A percentile compares a stretch with the other conserved stretches of the same genome.
phyloP scores from a whole-genome alignment of 129 eudicot genomes.

The Centrapalus pauciflorus region DNA sequence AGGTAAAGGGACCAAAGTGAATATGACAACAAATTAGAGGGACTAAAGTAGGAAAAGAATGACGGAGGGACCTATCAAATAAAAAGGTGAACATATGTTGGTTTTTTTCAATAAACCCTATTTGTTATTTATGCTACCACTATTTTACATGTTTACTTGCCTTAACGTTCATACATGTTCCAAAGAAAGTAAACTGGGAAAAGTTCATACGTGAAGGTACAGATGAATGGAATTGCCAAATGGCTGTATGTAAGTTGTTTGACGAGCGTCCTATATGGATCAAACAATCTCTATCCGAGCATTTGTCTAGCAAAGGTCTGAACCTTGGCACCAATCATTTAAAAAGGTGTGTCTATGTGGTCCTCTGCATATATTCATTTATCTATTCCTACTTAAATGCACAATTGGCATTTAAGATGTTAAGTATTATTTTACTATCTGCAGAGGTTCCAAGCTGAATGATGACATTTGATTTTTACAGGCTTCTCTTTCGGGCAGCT shows the following conservation, averaged over 20 bases:
- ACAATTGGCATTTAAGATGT: too few species aligned
- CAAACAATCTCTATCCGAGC: constrained; percentile 54
- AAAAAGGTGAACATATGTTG: too few species aligned
- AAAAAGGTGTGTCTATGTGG: constrained; percentile 43
- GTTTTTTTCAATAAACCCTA: too few species aligned
- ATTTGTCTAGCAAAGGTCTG: constrained; percentile 52
- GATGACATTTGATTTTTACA: constrained; percentile 25
- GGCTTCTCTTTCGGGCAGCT: constrained; percentile 76
- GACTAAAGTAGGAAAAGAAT: too few species aligned
- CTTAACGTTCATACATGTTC: constrained; percentile 81
- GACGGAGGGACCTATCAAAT: too few species aligned
- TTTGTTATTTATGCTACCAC: constrained; percentile 1
- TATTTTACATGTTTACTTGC: too few species aligned
- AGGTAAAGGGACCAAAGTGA: too few species aligned
- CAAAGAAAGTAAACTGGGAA: constrained; percentile 80
- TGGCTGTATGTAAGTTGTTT: constrained; percentile 67
- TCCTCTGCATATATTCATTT: background rate
- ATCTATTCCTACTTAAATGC: background rate
- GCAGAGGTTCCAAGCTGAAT: background rate
- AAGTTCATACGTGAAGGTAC: constrained; percentile 50
- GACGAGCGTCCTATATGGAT: constrained; percentile 91
- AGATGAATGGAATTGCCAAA: constrained; percentile 69
- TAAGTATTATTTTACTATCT: background rate
- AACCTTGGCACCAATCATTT: constrained; percentile 31
- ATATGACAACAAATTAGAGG: too few species aligned